Conservation (phyloP, 371 early-diverging fungal genomes). For the Capniomyces stellatus region DNA sequence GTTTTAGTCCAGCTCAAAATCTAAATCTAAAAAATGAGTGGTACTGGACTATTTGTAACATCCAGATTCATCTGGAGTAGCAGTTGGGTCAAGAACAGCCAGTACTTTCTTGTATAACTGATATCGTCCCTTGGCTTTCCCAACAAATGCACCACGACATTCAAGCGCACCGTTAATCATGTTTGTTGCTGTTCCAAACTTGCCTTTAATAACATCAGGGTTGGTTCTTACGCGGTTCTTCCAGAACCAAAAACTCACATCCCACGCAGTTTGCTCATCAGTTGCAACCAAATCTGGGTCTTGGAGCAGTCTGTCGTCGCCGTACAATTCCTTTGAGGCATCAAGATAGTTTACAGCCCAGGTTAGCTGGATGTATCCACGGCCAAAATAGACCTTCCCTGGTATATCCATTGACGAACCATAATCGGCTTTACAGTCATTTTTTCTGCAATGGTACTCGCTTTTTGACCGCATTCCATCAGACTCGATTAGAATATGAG, state of each 20-base stretch:
- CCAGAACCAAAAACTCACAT: slow-evolving; percentile 9
- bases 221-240: not conserved
- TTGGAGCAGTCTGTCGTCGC: slow-evolving; percentile 7
- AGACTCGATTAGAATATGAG: slow-evolving; percentile 25
- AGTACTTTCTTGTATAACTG: slow-evolving; percentile 21
- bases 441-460: slow-evolving; percentile 16
- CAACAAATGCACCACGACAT: slow-evolving; percentile 13
- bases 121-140: slow-evolving; percentile 23
- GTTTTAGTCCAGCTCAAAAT: too few species aligned
- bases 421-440: slow-evolving; percentile 1
- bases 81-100: slow-evolving; percentile 12
- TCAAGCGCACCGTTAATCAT: slow-evolving; percentile 13
- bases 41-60: slow-evolving; percentile 13
- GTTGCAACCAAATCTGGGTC: slow-evolving; percentile 4
- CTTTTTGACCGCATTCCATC: slow-evolving; percentile 18
- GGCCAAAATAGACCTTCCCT: slow-evolving; percentile 4
- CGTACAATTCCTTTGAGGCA: slow-evolving; percentile 5
- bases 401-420: not conserved
- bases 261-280: slow-evolving; percentile 3
- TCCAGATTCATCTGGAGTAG: slow-evolving; percentile 16
- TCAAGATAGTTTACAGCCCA: slow-evolving; percentile 11
- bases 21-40: too few species aligned
- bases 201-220: slow-evolving; percentile 1
- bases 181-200: slow-evolving; percentile 8
- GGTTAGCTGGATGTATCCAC: slow-evolving; percentile 13